These are phyloP conservation scores for Leucocoprinus birnbaumii DNA, from an alignment of 768 basidiomycete genomes.

Conservation along the genomic window DNA sequence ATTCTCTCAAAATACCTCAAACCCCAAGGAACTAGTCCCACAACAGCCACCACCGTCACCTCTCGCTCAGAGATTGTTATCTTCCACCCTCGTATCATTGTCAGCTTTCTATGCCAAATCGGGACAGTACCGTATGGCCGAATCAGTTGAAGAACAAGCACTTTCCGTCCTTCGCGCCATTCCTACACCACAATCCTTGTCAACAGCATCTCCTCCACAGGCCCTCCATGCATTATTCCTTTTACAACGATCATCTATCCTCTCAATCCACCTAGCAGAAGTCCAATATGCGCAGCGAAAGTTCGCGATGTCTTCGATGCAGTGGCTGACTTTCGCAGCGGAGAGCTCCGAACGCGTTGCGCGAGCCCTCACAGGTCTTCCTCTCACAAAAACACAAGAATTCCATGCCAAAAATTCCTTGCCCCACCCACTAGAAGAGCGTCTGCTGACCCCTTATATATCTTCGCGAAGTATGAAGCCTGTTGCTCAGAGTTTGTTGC, in stretches of 20 bases:
- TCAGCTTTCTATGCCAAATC: conserved; percentile 68
- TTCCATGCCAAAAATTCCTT: conserved; percentile 22
- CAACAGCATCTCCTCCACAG: conserved; percentile 50
- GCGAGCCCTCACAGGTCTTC: conserved; percentile 43
- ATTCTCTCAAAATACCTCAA: neutral
- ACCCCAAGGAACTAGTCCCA: conserved; percentile 27
- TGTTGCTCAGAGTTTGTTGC: conserved; percentile 55
- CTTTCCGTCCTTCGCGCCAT: conserved; percentile 55
- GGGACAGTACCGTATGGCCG: conserved; percentile 53
- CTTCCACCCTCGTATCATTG: conserved; percentile 62
- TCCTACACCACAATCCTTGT: conserved; percentile 39
- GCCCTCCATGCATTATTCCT: conserved; percentile 63
- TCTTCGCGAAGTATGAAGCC: conserved; percentile 49
- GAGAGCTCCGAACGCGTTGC: conserved; percentile 68
- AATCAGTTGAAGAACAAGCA: conserved; percentile 50
- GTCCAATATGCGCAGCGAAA: conserved; percentile 52
- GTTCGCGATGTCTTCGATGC: conserved; percentile 43
- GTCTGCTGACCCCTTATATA: conserved; percentile 41
- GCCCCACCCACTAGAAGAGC: conserved; percentile 20
- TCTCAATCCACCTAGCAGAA: conserved; percentile 73
- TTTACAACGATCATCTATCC: conserved; percentile 70
- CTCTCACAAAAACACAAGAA: conserved; percentile 30
- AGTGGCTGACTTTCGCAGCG: conserved; percentile 58
- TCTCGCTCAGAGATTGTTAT: conserved; percentile 57
- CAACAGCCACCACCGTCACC: conserved; percentile 49